A percentile compares a stretch with the other conserved stretches of the same genome.
phyloP scores from a whole-genome alignment of 176 grass and related monocot genomes.

The Phoenix roebelenii region DNA sequence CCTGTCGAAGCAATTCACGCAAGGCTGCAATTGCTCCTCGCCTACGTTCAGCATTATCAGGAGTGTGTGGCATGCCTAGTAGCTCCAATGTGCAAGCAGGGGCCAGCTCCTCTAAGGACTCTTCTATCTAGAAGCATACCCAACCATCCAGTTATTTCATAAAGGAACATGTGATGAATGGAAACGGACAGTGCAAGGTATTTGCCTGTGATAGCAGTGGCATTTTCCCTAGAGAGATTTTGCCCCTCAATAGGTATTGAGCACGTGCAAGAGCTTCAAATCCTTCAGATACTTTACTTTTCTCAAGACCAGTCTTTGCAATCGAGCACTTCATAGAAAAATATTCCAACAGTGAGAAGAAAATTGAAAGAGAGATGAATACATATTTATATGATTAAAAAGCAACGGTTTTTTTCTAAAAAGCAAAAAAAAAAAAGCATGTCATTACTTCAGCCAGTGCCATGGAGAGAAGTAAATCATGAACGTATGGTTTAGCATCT shows the following conservation, averaged over 20 bases:
- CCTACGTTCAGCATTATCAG: slow-evolving; percentile 82
- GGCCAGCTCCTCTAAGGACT: slow-evolving; percentile 95
- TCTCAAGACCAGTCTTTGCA: slow-evolving; percentile 89
- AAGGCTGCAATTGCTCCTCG: slow-evolving; percentile 79
- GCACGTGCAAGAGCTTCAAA: slow-evolving; percentile 97
- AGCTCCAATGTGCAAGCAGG: slow-evolving; percentile 93
- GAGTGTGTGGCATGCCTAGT: slow-evolving; percentile 47
- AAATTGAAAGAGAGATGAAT: no score
- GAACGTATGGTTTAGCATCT: slow-evolving; percentile 75
- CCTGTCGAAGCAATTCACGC: slow-evolving; percentile 81
- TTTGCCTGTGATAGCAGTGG: slow-evolving; percentile 76
- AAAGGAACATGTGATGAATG: background rate
- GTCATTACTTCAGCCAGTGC: slow-evolving; percentile 74
- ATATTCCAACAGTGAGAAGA: slow-evolving; percentile 9
- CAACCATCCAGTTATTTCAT: slow-evolving; percentile 21
- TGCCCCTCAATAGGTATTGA: slow-evolving; percentile 83
- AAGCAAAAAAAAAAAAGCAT: no score
- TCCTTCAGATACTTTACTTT: slow-evolving; percentile 78
- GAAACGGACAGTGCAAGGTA: slow-evolving; percentile 15
- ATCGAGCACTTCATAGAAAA: slow-evolving; percentile 63
- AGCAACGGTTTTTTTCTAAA: no score
- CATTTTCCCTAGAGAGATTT: slow-evolving; percentile 64
- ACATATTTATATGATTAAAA: no score
- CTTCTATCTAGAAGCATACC: slow-evolving; percentile 70
- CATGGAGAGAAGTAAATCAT: slow-evolving; percentile 85